phyloP scores from a whole-genome alignment of 768 basidiomycete genomes.

The Cystofilobasidium bisporidii region DNA sequence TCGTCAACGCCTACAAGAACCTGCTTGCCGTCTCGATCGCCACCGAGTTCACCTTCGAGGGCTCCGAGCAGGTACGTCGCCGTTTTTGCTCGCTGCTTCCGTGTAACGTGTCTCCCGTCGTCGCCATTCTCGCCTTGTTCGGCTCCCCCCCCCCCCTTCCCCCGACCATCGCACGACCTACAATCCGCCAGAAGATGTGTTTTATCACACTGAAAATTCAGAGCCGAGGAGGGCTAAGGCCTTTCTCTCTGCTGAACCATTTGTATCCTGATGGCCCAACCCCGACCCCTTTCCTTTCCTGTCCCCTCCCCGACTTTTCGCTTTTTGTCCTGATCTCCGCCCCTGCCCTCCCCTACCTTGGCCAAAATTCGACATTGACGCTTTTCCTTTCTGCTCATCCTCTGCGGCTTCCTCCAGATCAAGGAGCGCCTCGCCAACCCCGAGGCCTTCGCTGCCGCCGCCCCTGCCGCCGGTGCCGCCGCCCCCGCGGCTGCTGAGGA shows the following conservation, averaged over 20 bases:
- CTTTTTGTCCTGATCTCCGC: conserved; percentile 29
- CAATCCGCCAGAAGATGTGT: conserved; percentile 40
- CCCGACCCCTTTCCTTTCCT: conserved; percentile 29
- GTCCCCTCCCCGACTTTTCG: conserved; percentile 32
- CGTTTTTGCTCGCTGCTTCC: too few relatives aligned
- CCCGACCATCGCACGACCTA: too few relatives aligned
- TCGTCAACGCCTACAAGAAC: conserved; percentile 99
- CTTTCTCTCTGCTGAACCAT: conserved; percentile 26
- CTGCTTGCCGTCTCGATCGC: conserved; percentile 74
- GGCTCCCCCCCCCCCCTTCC: conserved; percentile 31
- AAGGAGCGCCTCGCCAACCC: conserved; percentile 98
- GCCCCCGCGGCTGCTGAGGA: conserved; percentile 44
- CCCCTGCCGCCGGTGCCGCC: conserved; percentile 8
- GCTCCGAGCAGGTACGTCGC: conserved; percentile 69
- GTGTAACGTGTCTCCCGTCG: too few relatives aligned
- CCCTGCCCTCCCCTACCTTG: conserved; percentile 20
- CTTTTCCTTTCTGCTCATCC: conserved; percentile 15
- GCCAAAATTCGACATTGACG: too few relatives aligned
- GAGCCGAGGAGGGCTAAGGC: conserved; percentile 42
- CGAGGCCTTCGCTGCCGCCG: conserved; percentile 67
- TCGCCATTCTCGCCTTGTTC: too few relatives aligned
- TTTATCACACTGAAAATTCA: conserved; percentile 75
- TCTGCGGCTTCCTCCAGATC: conserved; percentile 50
- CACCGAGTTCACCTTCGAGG: conserved; percentile 92
- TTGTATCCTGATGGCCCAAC: conserved; percentile 35